These are phyloP conservation scores for Corymbia maculata DNA, from an alignment of 345 rosid species.

Conservation along the genomic window DNA sequence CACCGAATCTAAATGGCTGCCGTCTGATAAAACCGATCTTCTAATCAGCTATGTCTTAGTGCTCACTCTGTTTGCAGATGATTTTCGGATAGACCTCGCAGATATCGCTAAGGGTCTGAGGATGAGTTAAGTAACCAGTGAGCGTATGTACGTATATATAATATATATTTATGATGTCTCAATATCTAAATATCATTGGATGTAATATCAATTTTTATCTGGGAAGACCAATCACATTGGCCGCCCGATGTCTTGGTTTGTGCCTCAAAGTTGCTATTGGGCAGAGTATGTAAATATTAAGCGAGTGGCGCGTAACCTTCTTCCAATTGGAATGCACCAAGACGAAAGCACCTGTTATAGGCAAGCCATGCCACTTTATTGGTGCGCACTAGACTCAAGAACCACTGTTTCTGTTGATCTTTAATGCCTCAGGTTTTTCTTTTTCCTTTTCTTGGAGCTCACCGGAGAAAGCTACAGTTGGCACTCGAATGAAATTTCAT, in stretches of 20 bases:
- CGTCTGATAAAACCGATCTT: too few species aligned
- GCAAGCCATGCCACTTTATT: neutral
- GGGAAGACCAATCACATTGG: neutral
- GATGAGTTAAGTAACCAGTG: too few species aligned
- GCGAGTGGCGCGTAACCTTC: neutral
- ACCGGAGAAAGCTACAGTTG: neutral
- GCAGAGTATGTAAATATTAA: neutral
- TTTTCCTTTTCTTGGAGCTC: neutral
- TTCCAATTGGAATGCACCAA: rapidly evolving
- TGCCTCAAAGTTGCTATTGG: neutral
- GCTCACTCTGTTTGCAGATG: too few species aligned
- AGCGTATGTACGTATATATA: too few species aligned
- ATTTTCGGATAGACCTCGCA: too few species aligned
- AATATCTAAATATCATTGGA: too few species aligned
- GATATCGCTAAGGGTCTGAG: too few species aligned
- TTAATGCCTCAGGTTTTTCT: neutral
- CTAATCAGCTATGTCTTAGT: too few species aligned
- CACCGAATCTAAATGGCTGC: too few species aligned
- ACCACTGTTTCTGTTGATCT: neutral
- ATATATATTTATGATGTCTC: too few species aligned
- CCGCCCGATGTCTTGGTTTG: neutral
- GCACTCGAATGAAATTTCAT: neutral
- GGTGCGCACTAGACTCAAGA: neutral
- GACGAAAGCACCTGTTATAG: neutral
- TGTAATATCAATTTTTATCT: too few species aligned